Evolutionary conservation across 306 rosid species (phyloP), one percentile per base, ranked within the genome.

Genomic region (Cotoneaster glaucophyllus): DNA sequence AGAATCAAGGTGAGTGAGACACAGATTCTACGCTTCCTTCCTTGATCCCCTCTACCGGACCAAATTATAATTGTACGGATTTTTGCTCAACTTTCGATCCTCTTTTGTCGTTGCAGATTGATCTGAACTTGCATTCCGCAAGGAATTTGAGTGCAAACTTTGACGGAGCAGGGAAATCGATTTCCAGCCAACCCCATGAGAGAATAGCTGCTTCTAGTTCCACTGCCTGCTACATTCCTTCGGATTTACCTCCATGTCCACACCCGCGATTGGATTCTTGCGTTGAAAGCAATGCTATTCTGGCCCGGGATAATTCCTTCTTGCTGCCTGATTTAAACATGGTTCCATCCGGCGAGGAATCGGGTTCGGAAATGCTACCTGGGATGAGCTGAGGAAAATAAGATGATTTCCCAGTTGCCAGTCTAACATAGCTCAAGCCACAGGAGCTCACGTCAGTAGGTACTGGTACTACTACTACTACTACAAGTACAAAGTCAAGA

Each of bases 241-340:
- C 77, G 3, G 75, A 75, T 50, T 48, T 78, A 67, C 78, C 52
- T 22, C 64, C 62, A 39, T 67, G 69, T 45, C 29, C 44, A 1
- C 75, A 13, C 26, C 79, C 76, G 29, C 82, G 29, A 45, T 61
- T 84, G 76, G 83, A 87, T 44, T 78, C 85, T 67, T 76, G 62
- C 17, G 80, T 73, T 76, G 81, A 86, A 39, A 74, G 59, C 22
- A 75, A 68, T 76, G 43, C 68, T 0, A 83, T 39, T 66, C 82
- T 86, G 1, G 64, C 82, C 2, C 67, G 74, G 29, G 82, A 77
- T 45, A 82, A 78, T 22, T 69, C 69, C 54, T 91, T 85, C 83
- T 58, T 88, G 78, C 84, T 94, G 34, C 98, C 98, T 14, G 98
- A 94, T 85, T 87, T 94, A 39, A 94, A 94, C 68, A 87, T 83